phyloP scores from a whole-genome alignment of 331 rosid genomes.

The Quercus lobata region DNA sequence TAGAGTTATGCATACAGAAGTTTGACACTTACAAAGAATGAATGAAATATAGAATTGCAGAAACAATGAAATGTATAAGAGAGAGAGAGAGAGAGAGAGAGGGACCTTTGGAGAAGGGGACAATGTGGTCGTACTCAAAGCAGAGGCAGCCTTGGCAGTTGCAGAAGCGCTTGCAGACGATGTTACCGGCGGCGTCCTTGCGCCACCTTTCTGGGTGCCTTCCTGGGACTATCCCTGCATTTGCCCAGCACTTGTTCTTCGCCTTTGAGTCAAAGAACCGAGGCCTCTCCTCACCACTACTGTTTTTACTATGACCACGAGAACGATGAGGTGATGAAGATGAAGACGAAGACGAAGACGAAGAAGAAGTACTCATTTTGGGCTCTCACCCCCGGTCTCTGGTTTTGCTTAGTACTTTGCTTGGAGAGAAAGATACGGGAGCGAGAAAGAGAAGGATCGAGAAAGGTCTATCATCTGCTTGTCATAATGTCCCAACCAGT shows the following conservation, averaged over 20 bases:
- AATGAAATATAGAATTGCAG: background rate
- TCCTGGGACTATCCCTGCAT: slow-evolving; percentile 66
- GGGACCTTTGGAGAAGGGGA: slow-evolving; percentile 84
- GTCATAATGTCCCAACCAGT: background rate
- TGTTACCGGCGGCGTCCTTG: slow-evolving; percentile 79
- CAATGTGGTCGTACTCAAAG: slow-evolving; percentile 87
- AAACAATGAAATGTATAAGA: background rate
- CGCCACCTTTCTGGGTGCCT: slow-evolving; percentile 98
- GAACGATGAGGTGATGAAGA: slow-evolving; percentile 45
- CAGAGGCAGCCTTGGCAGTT: slow-evolving; percentile 93
- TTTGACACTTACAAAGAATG: too few relatives aligned
- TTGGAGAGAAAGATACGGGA: background rate
- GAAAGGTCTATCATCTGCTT: background rate
- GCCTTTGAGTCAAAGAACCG: slow-evolving; percentile 67
- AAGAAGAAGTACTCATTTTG: background rate
- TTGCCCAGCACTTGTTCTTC: slow-evolving; percentile 64
- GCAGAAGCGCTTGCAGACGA: slow-evolving; percentile 88
- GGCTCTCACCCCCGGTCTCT: background rate
- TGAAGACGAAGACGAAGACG: slow-evolving; percentile 14
- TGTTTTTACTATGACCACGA: slow-evolving; percentile 29
- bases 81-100: background rate
- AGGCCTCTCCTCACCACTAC: slow-evolving; percentile 51
- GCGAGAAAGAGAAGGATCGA: background rate
- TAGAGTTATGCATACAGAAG: too few relatives aligned
- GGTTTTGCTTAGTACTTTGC: too few relatives aligned